phyloP scores from a whole-genome alignment of 164 flowering plant genomes.

The Buxus sempervirens region DNA sequence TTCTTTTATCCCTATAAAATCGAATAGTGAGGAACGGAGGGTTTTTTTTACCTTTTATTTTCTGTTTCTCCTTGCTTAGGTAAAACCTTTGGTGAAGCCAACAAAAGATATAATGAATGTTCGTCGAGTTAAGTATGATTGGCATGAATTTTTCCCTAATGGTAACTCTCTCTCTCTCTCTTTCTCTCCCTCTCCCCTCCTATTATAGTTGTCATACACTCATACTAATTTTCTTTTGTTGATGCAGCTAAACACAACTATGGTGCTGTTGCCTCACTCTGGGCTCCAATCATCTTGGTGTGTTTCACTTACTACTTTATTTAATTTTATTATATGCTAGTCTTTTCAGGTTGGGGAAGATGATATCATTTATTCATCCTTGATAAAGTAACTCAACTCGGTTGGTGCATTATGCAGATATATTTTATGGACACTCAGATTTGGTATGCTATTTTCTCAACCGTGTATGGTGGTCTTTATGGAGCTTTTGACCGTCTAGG shows the following conservation, averaged over 20 bases:
- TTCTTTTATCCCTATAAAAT: not conserved
- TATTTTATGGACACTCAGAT: conserved; percentile 98
- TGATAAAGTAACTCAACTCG: conserved; percentile 9
- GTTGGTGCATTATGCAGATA: conserved; percentile 47
- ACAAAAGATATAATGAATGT: conserved; percentile 81
- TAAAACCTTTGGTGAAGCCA: conserved; percentile 83
- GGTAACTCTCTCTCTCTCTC: conserved; percentile 36
- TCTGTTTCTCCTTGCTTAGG: conserved; percentile 36
- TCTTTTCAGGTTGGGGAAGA: not conserved
- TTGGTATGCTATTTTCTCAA: conserved; percentile 90
- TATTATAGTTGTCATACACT: not conserved
- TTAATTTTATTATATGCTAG: not conserved
- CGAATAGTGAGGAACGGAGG: not conserved
- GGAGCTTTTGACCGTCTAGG: conserved; percentile 96
- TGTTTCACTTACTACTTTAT: conserved; percentile 14
- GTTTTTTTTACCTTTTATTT: conserved; percentile 7
- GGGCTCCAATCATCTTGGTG: conserved; percentile 90
- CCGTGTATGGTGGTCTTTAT: conserved; percentile 78
- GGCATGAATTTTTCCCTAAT: conserved; percentile 96
- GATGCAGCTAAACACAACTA: conserved; percentile 68
- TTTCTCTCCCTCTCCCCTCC: no score
- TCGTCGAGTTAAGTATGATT: conserved; percentile 45
- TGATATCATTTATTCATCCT: conserved; percentile 1
- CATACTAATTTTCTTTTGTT: conserved; percentile 18
- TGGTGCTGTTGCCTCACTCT: conserved; percentile 80